Conservation (phyloP, 768 basidiomycete species). For the Pilatotrama ljubarskyi region DNA sequence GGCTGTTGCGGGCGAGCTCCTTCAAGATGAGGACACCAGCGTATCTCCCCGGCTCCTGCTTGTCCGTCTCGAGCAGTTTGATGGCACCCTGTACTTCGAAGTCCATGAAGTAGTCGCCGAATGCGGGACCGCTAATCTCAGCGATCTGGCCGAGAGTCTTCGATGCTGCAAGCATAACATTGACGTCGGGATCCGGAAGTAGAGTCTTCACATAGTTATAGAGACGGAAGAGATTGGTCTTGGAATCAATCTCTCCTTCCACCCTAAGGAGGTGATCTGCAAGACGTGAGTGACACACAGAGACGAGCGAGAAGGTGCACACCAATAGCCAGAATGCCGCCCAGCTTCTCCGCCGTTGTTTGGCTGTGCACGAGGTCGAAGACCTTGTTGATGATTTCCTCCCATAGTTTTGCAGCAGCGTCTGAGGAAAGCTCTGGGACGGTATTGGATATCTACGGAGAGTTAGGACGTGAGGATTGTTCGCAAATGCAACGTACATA, state of each 20-base stretch:
- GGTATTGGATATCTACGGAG: constrained; percentile 62
- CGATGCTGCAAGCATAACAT: constrained; percentile 94
- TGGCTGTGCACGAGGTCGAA: constrained; percentile 85
- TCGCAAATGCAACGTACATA: constrained; percentile 52
- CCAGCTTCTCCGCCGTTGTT: constrained; percentile 76
- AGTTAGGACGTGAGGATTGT: constrained; percentile 4
- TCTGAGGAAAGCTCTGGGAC: constrained; percentile 83
- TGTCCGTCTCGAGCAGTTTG: constrained; percentile 74
- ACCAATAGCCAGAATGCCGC: constrained; percentile 89
- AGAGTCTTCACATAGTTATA: constrained; percentile 93
- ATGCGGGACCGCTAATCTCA: constrained; percentile 75
- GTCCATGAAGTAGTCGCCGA: constrained; percentile 89
- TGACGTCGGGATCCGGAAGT: constrained; percentile 87
- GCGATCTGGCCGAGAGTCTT: constrained; percentile 89
- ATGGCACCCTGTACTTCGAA: constrained; percentile 85
- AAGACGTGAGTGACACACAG: constrained; percentile 4
- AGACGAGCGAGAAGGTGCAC: constrained; percentile 22
- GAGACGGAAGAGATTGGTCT: constrained; percentile 79
- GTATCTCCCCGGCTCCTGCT: constrained; percentile 79
- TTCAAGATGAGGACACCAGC: constrained; percentile 93
- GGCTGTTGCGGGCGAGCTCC: constrained; percentile 88
- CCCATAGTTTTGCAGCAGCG: constrained; percentile 80
- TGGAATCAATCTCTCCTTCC: constrained; percentile 81
- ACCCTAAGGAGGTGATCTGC: constrained; percentile 74
- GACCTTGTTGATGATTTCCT: constrained; percentile 78